phyloP scores from a whole-genome alignment of 1,284 basidiomycete species.

The Rhodofomes roseus region DNA sequence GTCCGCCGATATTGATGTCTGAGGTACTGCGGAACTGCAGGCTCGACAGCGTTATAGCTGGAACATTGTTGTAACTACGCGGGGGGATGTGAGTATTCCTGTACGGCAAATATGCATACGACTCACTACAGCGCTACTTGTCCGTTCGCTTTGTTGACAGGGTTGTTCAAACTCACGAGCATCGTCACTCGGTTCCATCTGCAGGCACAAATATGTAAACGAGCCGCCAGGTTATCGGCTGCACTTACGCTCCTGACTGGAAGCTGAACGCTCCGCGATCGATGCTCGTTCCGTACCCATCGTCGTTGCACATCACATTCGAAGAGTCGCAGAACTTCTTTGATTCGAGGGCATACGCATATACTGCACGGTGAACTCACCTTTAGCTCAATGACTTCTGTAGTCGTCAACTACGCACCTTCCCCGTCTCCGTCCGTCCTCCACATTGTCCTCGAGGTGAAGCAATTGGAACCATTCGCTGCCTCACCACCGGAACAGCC shows the following conservation, averaged over 20 bases:
- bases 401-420: constrained; percentile 27
- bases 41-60: constrained; percentile 21
- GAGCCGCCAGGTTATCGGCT: background rate
- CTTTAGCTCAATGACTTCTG: background rate
- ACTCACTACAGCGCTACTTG: constrained; percentile 28
- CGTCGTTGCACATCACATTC: constrained; percentile 33
- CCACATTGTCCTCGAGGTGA: constrained; percentile 47
- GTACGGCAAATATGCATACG: background rate
- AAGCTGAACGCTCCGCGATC: constrained; percentile 37
- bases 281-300: constrained; percentile 40
- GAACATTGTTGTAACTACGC: constrained; percentile 28
- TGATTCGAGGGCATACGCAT: constrained; percentile 26
- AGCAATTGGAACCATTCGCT: constrained; percentile 40
- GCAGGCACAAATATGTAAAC: background rate
- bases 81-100: background rate
- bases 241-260: constrained; percentile 48
- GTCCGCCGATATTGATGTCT: constrained; percentile 43
- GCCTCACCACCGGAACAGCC: constrained; percentile 40
- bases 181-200: constrained; percentile 30
- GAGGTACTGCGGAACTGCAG: constrained; percentile 23
- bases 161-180: constrained; percentile 27
- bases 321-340: constrained; percentile 23
- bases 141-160: constrained; percentile 23
- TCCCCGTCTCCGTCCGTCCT: constrained; percentile 37
- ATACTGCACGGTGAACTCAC: constrained; percentile 26